These are phyloP conservation scores for Coniochaeta hoffmannii DNA, from an alignment of 2,329 filamentous ascomycete genomes.

Conservation along the genomic window DNA sequence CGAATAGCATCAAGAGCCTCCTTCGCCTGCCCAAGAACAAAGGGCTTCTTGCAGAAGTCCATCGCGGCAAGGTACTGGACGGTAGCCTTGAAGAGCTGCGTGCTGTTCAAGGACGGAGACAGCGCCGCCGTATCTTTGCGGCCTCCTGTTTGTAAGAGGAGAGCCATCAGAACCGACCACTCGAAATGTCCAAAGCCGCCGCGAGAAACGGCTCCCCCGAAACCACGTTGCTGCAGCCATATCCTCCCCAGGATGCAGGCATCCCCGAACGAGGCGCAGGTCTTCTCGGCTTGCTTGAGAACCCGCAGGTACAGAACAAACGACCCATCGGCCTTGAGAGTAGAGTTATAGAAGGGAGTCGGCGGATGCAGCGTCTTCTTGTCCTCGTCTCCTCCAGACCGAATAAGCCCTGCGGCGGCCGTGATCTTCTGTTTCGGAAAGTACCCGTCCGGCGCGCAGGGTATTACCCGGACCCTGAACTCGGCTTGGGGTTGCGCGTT, in stretches of 20 bases:
- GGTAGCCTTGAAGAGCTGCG: conserved; percentile 89
- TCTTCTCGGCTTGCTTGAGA: conserved; percentile 60
- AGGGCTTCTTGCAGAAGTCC: conserved; percentile 62
- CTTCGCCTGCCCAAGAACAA: conserved; percentile 41
- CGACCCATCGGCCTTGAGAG: conserved; percentile 69
- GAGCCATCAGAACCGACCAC: conserved; percentile 73
- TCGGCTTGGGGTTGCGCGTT: conserved; percentile 22
- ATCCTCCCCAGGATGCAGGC: conserved; percentile 78
- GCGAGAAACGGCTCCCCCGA: conserved; percentile 57
- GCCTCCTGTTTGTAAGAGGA: conserved; percentile 72
- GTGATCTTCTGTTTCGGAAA: conserved; percentile 68
- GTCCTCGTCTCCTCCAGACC: conserved; percentile 40
- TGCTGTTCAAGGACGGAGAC: conserved; percentile 76
- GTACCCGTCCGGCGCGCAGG: conserved; percentile 58
- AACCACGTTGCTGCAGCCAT: conserved; percentile 85
- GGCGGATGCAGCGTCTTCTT: conserved; percentile 41
- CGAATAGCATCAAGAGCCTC: conserved; percentile 31
- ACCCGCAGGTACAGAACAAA: conserved; percentile 69
- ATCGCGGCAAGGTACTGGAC: conserved; percentile 78
- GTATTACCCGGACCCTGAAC: conserved; percentile 67
- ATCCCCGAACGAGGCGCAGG: conserved; percentile 68
- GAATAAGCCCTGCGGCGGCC: conserved; percentile 62
- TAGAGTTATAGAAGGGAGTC: conserved; percentile 86
- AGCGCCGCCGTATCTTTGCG: conserved; percentile 64
- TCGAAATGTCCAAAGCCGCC: conserved; percentile 94